Evolutionary conservation across 1,284 basidiomycete genomes (phyloP).

Genomic region (Phellinidium pouzarii): DNA sequence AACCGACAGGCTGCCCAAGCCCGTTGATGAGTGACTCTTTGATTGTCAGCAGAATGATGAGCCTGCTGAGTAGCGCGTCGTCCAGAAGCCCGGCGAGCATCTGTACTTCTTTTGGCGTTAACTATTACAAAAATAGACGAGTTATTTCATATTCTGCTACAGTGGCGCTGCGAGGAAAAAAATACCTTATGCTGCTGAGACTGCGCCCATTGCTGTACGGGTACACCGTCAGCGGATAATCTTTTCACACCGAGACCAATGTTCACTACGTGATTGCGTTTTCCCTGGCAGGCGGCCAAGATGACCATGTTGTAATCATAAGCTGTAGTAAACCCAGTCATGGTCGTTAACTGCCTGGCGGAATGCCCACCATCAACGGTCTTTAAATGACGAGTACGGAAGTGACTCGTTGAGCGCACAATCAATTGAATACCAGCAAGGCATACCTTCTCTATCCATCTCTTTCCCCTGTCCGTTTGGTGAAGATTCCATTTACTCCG

Average conservation of each 20-base stretch:
- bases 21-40: constrained; percentile 77
- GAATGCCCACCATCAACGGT: constrained; percentile 45
- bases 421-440: constrained; percentile 5
- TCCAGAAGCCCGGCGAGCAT: constrained; percentile 47
- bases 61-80: constrained; percentile 58
- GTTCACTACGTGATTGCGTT: constrained; percentile 64
- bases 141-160: no score
- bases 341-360: constrained; percentile 55
- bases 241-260: constrained; percentile 71
- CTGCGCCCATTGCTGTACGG: constrained; percentile 56
- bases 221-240: constrained; percentile 46
- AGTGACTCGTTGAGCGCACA: constrained; percentile 12
- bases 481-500: constrained; percentile 65
- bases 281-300: constrained; percentile 77
- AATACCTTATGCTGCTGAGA: constrained; percentile 66
- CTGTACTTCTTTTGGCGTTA: constrained; percentile 56
- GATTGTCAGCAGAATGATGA: constrained; percentile 67
- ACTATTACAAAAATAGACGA: constrained; percentile 38
- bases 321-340: constrained; percentile 73
- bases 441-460: constrained; percentile 73
- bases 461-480: constrained; percentile 55
- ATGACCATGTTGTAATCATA: constrained; percentile 63
- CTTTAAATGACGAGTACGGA: constrained; percentile 21
- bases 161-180: not conserved
- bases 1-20: constrained; percentile 70